These are phyloP conservation scores for Podospora sp. DNA, from an alignment of 495 filamentous ascomycete species.

Conservation along the genomic window DNA sequence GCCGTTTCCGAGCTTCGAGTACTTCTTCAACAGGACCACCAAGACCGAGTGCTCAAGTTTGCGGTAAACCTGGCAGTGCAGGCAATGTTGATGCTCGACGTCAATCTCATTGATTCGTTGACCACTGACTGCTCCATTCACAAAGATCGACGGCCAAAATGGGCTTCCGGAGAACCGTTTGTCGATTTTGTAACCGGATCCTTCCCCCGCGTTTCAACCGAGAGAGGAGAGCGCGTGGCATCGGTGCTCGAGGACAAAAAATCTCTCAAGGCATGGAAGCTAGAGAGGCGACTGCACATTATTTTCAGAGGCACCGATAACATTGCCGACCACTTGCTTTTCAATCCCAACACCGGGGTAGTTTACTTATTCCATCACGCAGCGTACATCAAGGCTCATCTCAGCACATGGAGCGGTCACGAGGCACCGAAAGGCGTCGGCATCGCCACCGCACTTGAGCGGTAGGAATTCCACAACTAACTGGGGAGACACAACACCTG, in stretches of 20 bases:
- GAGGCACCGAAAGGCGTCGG: neutral
- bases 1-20: no score
- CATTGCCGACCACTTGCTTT: neutral
- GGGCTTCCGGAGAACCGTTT: constrained; percentile 2
- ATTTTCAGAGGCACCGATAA: constrained; percentile 10
- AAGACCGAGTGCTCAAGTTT: neutral
- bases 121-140: no score
- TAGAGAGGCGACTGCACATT: neutral
- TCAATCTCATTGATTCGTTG: neutral
- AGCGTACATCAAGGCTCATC: constrained; percentile 8
- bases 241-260: neutral
- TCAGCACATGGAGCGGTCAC: neutral
- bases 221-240: neutral
- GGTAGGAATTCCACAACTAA: neutral
- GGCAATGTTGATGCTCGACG: constrained; percentile 8
- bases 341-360: neutral
- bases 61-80: neutral
- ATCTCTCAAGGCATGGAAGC: constrained; percentile 16
- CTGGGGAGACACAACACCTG: no score
- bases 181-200: constrained; percentile 7
- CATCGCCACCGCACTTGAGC: neutral
- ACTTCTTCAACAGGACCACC: neutral
- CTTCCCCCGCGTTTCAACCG: neutral
- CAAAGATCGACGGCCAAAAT: neutral
- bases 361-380: constrained; percentile 7